Evolutionary conservation across 2,329 filamentous ascomycete genomes (phyloP).

Genomic region (Aspergillus caelatus): DNA sequence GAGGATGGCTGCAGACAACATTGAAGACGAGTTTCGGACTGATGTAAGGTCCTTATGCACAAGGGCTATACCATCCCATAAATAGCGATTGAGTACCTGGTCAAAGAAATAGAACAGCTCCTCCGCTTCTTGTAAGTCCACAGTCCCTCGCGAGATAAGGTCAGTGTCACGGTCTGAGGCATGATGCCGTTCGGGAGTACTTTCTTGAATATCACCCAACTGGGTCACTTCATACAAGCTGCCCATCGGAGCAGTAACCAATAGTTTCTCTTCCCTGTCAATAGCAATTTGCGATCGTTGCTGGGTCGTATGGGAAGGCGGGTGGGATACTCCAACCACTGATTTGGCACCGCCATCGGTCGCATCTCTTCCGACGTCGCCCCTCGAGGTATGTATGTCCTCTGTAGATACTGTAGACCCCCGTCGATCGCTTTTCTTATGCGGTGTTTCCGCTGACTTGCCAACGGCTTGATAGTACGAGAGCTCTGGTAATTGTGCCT

Average conservation of each 20-base stretch:
- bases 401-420: constrained; percentile 38
- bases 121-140: constrained; percentile 48
- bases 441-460: constrained; percentile 31
- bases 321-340: constrained; percentile 20
- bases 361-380: constrained; percentile 23
- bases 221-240: constrained; percentile 55
- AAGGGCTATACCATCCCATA: constrained; percentile 49
- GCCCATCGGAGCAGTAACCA: constrained; percentile 49
- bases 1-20: constrained; percentile 47
- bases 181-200: constrained; percentile 35
- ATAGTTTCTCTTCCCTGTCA: constrained; percentile 40
- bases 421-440: constrained; percentile 36
- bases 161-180: constrained; percentile 45
- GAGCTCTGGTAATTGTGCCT: constrained; percentile 40
- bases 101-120: constrained; percentile 46
- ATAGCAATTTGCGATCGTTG: constrained; percentile 38
- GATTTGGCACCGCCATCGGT: constrained; percentile 14
- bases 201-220: constrained; percentile 40
- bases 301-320: constrained; percentile 27
- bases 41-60: constrained; percentile 51
- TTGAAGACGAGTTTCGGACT: constrained; percentile 51
- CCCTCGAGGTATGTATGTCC: constrained; percentile 23
- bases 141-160: constrained; percentile 54
- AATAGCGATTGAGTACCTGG: constrained; percentile 44
- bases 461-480: constrained; percentile 41